Conservation (phyloP, 2,329 filamentous ascomycete genomes). For the Knoxdaviesia proteae region DNA sequence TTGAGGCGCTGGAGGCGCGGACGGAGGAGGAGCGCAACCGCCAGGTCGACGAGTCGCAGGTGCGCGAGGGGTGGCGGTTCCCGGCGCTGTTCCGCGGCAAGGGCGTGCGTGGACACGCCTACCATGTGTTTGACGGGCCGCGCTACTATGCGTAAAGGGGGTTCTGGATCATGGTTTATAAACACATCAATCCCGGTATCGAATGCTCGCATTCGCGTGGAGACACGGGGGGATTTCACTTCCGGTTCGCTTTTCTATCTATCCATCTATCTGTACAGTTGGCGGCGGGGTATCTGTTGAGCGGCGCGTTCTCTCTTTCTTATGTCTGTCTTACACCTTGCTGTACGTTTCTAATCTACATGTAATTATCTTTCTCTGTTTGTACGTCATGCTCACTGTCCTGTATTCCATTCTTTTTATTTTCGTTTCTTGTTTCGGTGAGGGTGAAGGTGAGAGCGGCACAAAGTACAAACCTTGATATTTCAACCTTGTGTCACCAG, state of each 20-base stretch:
- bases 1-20: conserved; percentile 18
- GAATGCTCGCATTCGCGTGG: too few relatives aligned
- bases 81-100: conserved; percentile 65
- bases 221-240: too few relatives aligned
- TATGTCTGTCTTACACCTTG: too few relatives aligned
- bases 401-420: background rate
- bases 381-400: background rate
- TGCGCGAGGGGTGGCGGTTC: conserved; percentile 64
- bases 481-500: too few relatives aligned
- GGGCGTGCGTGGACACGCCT: conserved; percentile 72
- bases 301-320: too few relatives aligned
- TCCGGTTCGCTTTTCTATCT: too few relatives aligned
- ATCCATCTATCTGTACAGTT: too few relatives aligned
- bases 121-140: conserved; percentile 90
- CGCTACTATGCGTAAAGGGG: conserved; percentile 34
- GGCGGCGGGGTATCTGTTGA: too few relatives aligned
- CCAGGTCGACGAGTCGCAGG: conserved; percentile 45
- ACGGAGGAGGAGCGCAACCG: conserved; percentile 32
- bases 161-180: too few relatives aligned
- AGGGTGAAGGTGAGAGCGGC: too few relatives aligned
- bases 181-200: too few relatives aligned
- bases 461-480: too few relatives aligned
- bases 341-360: background rate
- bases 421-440: background rate
- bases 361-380: background rate